Base-by-base conservation (phyloP, 345 rosid species). In the Pistacia vera region DNA sequence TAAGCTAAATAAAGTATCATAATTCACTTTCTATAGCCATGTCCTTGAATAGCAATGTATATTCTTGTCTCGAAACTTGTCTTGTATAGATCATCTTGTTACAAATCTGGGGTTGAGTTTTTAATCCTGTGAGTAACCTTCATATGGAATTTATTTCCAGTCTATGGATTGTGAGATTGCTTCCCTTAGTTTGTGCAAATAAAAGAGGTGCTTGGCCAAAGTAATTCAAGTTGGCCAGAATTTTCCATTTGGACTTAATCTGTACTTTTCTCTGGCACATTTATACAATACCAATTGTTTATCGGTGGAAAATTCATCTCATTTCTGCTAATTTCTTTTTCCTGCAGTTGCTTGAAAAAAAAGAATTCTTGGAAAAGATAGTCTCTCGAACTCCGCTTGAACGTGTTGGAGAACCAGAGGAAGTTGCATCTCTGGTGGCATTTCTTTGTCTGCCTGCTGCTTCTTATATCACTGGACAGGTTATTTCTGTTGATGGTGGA, bases 391-490 rank as follows among this genome's bases (percentile, higher is more conserved):
- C 98, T 2, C 97, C 97, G 2, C 91, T 90, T 49, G 85, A 85
- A 73, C 95, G 97, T 0, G 68, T 91, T 30, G 97, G 92, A 71
- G 95, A 94, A 77, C 81, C 98, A 14, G 82, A 84, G 69, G 97
- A 95, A 82, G 98, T 92, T 0, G 82, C 97, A 11, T 89, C 93
- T 4, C 78, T 87, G 8, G 93, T 86, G n/a, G 91, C 87, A 41
- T 94, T 83, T 82, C 88, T 92, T 10, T 89, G 97, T 86, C 79
- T 89, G 4, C 97, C 94, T 3, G 90, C 93, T 22, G 83, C 97
- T 49, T 88, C 95, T 36, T 90, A 92, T 76, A 89, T 92, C 33
- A 93, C 93, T 0, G 98, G 97, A 38, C 97, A 89, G 73, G 65
- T 85, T 44, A 86, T 89, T 49, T 83, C 85, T 2, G 92, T 92